Evolutionary conservation across 2,329 filamentous ascomycete genomes (phyloP), one percentile per base, ranked within the genome.

Genomic region (Beauveria brongniartii): DNA sequence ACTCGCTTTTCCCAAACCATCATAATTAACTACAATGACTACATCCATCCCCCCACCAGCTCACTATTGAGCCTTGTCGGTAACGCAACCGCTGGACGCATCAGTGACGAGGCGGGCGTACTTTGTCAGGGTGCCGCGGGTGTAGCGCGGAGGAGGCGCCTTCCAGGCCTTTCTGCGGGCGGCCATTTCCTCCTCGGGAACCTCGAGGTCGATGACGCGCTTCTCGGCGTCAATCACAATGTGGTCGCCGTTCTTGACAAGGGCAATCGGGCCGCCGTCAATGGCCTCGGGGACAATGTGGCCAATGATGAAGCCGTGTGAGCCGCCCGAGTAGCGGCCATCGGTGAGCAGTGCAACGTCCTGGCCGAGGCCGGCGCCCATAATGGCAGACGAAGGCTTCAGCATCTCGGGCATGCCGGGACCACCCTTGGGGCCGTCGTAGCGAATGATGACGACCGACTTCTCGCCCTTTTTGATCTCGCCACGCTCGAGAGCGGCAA

Each of bases 401-500:
- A 97, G 80, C 81, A 96, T 93, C 77, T 97, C 92, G 37, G 92
- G 92, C 88, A 97, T 97, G 62, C 92, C 92, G 1, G 92, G 92
- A 0, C 92, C 92, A 66, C 92, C 92, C 77, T 93, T 95, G 63
- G 92, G 92, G 0, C 92, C 92, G 72, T 96, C 92, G 73, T 96
- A 96, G 56, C 92, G 89, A 68, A 97, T 93, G 61, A 96, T 86
- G 57, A 96, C 84, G 34, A 96, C 92, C 1, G 93, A 87, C 75
- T 96, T 94, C 75, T 96, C 90, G 65, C 87, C 88, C 72, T 89
- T 87, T 66, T 91, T 91, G 69, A 96, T 91, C 67, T 87, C 80
- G 59, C 91, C 90, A 50, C 82, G 79, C 74, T 89, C 88, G 16
- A 97, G 81, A 0, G 91, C 90, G 30, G 82, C 77, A 71, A 95